These are phyloP conservation scores for Epichloe baconii DNA, from an alignment of 2,329 filamentous ascomycete genomes.

Conservation along the genomic window DNA sequence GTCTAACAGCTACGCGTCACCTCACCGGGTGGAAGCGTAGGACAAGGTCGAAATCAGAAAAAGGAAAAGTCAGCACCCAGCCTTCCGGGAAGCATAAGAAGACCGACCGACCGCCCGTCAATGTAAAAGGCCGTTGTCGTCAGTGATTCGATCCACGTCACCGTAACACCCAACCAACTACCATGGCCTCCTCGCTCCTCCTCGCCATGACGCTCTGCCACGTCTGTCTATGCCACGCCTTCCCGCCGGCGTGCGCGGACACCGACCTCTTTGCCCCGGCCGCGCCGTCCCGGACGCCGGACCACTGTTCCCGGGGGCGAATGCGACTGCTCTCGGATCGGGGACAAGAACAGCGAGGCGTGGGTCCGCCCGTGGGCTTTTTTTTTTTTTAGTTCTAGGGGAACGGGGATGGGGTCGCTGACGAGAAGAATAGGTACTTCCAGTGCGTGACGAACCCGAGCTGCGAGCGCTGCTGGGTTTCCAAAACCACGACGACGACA, in stretches of 20 bases:
- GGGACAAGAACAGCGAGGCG: slow-evolving; percentile 18
- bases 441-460: slow-evolving; percentile 21
- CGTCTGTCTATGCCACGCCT: background rate
- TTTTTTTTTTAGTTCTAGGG: background rate
- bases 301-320: slow-evolving; percentile 12
- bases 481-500: background rate
- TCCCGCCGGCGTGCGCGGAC: background rate
- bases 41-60: too few species aligned
- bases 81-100: too few species aligned
- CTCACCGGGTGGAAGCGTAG: too few species aligned
- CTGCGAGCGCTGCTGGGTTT: slow-evolving; percentile 15
- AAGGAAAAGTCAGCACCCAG: too few species aligned
- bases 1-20: too few species aligned
- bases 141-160: too few species aligned
- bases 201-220: too few species aligned
- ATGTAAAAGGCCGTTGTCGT: too few species aligned
- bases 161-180: too few species aligned
- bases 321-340: slow-evolving; percentile 17
- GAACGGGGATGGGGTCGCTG: background rate
- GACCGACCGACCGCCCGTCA: too few species aligned
- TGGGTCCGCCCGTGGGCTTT: slow-evolving; percentile 3
- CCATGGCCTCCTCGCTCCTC: too few species aligned
- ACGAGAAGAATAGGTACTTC: slow-evolving; percentile 14
- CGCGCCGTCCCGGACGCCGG: background rate
- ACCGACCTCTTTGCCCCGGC: too few species aligned